Conservation (phyloP, 2,329 filamentous ascomycete species). For the Aspergillus viridinutans region DNA sequence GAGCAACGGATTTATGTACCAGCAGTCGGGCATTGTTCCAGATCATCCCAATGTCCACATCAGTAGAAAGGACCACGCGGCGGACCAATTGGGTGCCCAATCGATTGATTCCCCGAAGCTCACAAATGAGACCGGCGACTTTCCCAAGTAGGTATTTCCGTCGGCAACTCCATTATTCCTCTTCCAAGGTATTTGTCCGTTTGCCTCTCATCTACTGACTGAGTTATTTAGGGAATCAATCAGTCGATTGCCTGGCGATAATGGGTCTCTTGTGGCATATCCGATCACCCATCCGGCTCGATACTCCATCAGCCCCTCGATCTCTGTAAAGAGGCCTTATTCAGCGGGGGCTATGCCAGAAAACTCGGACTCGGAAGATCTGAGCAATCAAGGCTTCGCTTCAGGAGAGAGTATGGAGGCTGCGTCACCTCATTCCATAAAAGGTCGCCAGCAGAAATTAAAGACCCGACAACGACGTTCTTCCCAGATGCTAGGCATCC, state of each 20-base stretch:
- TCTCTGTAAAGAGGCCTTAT: constrained; percentile 10
- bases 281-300: constrained; percentile 13
- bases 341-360: constrained; percentile 10
- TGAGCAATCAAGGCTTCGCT: constrained; percentile 8
- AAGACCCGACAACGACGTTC: constrained; percentile 4
- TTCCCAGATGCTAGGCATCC: constrained; percentile 5
- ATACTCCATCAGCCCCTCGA: constrained; percentile 14
- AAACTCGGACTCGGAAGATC: constrained; percentile 9
- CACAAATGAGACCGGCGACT: neutral
- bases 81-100: neutral
- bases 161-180: neutral
- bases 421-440: constrained; percentile 4
- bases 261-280: constrained; percentile 11
- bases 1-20: neutral
- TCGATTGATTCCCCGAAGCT: neutral
- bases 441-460: constrained; percentile 7
- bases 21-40: neutral
- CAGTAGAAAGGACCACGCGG: neutral
- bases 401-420: neutral
- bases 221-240: constrained; percentile 5
- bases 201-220: neutral
- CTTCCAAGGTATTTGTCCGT: neutral
- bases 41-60: neutral
- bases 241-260: constrained; percentile 10
- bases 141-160: neutral